Percentiles rank a stretch among this genome's conserved stretches.
phyloP scores from a whole-genome alignment of 345 rosid genomes.

The Melaleuca quinquenervia region DNA sequence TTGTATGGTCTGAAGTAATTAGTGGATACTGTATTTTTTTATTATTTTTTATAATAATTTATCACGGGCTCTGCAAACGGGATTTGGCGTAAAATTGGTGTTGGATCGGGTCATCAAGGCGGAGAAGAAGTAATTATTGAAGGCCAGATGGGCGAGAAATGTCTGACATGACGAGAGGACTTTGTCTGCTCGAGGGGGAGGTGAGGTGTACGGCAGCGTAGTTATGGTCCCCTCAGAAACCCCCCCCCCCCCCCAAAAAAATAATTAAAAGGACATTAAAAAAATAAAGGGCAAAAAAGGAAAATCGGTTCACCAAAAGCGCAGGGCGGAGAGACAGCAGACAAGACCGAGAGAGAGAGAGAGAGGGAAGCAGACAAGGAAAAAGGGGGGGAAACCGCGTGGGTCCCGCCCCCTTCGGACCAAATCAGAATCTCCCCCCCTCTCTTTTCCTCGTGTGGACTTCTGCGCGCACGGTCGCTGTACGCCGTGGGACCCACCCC shows the following conservation, averaged over 20 bases:
- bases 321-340: not conserved
- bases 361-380: not conserved
- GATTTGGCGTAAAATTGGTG: too few relatives aligned
- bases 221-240: not conserved
- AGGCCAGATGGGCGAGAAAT: too few relatives aligned
- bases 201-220: not conserved
- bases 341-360: not conserved
- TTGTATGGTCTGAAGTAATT: too few relatives aligned
- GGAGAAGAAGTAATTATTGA: too few relatives aligned
- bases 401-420: not conserved
- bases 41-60: too few relatives aligned
- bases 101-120: too few relatives aligned
- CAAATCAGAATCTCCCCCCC: not conserved
- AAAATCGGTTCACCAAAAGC: not conserved
- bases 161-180: too few relatives aligned
- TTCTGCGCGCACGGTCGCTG: slow-evolving; percentile 4
- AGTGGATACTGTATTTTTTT: too few relatives aligned
- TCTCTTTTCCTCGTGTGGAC: not conserved
- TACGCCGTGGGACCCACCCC: not conserved
- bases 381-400: not conserved
- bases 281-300: too few relatives aligned
- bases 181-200: too few relatives aligned
- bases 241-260: not conserved
- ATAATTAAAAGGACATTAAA: not conserved
- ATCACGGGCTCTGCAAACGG: too few relatives aligned